These are phyloP conservation scores for Stipa capillata DNA, from an alignment of 176 grass and related monocot genomes.

Conservation along the genomic window DNA sequence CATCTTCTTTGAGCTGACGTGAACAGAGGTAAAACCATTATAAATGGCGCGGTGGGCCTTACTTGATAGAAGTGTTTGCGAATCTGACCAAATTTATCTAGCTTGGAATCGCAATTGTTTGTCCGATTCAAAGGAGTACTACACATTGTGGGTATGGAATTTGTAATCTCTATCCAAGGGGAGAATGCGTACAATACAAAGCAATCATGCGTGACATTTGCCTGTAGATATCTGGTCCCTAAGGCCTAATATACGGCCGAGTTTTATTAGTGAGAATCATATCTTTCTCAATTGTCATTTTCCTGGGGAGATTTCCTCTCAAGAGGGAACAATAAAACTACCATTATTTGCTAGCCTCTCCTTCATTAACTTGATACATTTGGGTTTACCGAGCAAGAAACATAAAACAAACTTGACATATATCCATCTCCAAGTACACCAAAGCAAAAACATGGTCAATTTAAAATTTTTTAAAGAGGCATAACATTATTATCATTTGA, in stretches of 20 bases:
- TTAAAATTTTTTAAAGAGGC: no score
- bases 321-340: neutral
- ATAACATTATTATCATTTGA: slow-evolving; percentile 9
- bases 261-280: neutral
- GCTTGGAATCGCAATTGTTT: slow-evolving; percentile 15
- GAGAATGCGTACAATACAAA: slow-evolving; percentile 24
- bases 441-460: no score
- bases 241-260: neutral
- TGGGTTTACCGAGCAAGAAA: neutral
- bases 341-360: neutral
- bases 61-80: slow-evolving; percentile 3
- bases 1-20: slow-evolving; percentile 17
- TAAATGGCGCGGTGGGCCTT: slow-evolving; percentile 15
- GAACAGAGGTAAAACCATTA: slow-evolving; percentile 5
- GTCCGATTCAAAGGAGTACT: slow-evolving; percentile 21
- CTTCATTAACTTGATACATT: neutral
- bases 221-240: slow-evolving; percentile 21
- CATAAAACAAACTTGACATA: no score
- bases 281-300: neutral
- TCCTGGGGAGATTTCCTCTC: neutral
- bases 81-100: slow-evolving; percentile 7
- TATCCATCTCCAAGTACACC: no score
- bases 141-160: neutral
- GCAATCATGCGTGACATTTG: slow-evolving; percentile 29
- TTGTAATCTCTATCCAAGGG: neutral